Conservation (phyloP, 495 filamentous ascomycete species). For the Aspergillus bertholletiae region DNA sequence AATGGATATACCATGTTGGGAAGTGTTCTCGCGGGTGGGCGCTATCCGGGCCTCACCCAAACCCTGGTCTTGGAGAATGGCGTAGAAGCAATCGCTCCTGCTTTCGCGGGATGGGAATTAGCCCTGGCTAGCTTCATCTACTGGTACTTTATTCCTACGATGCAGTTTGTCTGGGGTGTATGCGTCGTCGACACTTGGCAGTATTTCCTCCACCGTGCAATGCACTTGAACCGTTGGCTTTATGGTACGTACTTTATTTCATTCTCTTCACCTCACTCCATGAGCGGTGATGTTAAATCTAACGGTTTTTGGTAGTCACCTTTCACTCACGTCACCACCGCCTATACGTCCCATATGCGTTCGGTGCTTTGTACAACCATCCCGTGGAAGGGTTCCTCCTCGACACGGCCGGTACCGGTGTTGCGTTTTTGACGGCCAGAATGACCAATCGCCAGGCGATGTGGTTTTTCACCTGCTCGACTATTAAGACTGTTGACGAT, state of each 20-base stretch:
- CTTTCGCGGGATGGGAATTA: conserved; percentile 66
- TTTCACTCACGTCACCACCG: conserved; percentile 95
- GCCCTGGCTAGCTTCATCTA: conserved; percentile 70
- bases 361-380: conserved; percentile 95
- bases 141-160: conserved; percentile 67
- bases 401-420: conserved; percentile 79
- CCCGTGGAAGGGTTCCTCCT: conserved; percentile 85
- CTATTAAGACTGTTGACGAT: conserved; percentile 95
- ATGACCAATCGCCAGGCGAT: conserved; percentile 79
- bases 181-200: conserved; percentile 89
- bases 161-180: conserved; percentile 72
- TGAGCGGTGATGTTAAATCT: too few relatives aligned
- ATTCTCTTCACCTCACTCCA: too few relatives aligned
- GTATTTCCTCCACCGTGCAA: conserved; percentile 90
- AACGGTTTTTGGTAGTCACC: too few relatives aligned
- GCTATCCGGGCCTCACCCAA: conserved; percentile 54
- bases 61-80: conserved; percentile 32
- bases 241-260: conserved; percentile 73
- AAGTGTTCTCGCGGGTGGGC: conserved; percentile 66
- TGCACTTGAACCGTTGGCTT: conserved; percentile 95
- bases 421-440: conserved; percentile 73
- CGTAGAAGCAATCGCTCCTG: conserved; percentile 30
- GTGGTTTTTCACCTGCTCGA: conserved; percentile 78
- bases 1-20: conserved; percentile 60
- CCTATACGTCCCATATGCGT: conserved; percentile 95